Evolutionary conservation across 805 yeast genomes (phyloP).

Genomic region (Isabelozyma pseudorhagii): DNA sequence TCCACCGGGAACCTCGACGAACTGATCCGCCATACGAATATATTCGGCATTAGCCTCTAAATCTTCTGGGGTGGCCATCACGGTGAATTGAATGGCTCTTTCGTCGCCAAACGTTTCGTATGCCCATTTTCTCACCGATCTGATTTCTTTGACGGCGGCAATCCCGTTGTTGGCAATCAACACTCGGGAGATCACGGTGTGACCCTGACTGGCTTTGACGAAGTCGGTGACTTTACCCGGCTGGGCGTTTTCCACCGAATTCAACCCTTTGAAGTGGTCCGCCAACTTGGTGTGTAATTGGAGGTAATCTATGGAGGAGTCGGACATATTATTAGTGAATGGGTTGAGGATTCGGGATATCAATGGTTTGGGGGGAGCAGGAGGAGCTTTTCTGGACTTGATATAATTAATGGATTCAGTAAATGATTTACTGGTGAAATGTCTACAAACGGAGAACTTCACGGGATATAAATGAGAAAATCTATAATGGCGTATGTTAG

Average conservation of each 20-base stretch:
- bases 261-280: conserved; percentile 75
- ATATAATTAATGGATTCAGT: background rate
- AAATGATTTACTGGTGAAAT: background rate
- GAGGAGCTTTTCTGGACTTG: background rate
- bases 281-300: conserved; percentile 47
- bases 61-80: conserved; percentile 99
- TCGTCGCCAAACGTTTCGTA: conserved; percentile 98
- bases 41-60: conserved; percentile 95
- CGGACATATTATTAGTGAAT: background rate
- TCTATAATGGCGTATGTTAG: background rate
- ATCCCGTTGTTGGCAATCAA: conserved; percentile 98
- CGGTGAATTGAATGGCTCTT: conserved; percentile 88
- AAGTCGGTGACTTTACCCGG: conserved; percentile 79
- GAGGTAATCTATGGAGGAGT: conserved; percentile 15
- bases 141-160: conserved; percentile 97
- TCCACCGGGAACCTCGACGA: conserved; percentile 98
- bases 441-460: background rate
- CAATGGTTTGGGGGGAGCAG: background rate
- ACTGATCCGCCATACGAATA: conserved; percentile 98
- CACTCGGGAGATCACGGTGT: conserved; percentile 85
- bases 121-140: conserved; percentile 98
- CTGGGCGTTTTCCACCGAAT: conserved; percentile 73
- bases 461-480: background rate
- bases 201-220: conserved; percentile 85
- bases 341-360: background rate